Evolutionary conservation across 805 yeast genomes (phyloP).

Genomic region (Ogataea dorogensis): DNA sequence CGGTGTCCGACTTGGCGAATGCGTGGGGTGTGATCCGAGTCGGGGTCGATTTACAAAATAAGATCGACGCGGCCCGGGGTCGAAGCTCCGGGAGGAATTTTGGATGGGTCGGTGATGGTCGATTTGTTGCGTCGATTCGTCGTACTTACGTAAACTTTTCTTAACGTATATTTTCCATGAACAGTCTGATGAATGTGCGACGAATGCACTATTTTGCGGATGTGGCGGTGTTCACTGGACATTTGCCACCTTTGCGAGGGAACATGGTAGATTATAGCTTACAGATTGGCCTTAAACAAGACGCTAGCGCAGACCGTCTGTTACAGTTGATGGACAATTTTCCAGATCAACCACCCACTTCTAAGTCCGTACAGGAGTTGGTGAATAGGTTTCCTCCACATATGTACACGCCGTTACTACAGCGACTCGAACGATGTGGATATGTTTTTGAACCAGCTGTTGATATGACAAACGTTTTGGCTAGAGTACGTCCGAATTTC

Average conservation of each 20-base stretch:
- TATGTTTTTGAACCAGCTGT: neutral
- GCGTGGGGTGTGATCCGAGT: constrained; percentile 8
- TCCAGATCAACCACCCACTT: too few relatives aligned
- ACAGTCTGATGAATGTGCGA: constrained; percentile 3
- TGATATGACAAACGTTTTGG: neutral
- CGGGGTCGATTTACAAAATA: constrained; percentile 7
- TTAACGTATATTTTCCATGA: constrained; percentile 6
- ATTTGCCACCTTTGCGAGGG: neutral
- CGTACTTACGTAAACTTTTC: constrained; percentile 2
- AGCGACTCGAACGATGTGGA: too few relatives aligned
- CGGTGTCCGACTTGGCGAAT: constrained; percentile 17
- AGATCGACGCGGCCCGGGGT: neutral
- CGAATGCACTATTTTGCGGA: constrained; percentile 8
- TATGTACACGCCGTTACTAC: too few relatives aligned
- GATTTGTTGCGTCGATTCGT: constrained; percentile 1
- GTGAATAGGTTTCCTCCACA: too few relatives aligned
- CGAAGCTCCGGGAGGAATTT: neutral
- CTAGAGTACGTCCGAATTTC: too few relatives aligned
- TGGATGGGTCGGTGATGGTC: neutral
- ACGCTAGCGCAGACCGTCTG: constrained; percentile 8
- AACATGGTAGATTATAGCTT: constrained; percentile 3
- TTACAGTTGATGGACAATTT: constrained; percentile 6
- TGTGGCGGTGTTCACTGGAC: neutral
- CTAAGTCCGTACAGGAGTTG: too few relatives aligned
- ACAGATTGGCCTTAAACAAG: constrained; percentile 1